Evolutionary conservation across 306 rosid genomes (phyloP).

Genomic region (Dalbergia oliveri): DNA sequence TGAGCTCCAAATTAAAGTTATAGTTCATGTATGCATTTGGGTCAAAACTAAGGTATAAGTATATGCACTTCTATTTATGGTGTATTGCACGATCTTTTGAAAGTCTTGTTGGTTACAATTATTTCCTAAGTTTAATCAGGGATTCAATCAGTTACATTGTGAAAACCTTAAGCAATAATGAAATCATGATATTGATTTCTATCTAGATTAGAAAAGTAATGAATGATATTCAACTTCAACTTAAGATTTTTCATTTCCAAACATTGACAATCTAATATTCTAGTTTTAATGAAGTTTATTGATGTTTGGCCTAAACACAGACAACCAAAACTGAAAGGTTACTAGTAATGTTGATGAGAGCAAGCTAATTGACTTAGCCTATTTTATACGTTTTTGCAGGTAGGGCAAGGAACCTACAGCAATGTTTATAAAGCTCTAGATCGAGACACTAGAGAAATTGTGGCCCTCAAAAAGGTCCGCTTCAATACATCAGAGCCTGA

Average conservation of each 20-base stretch:
- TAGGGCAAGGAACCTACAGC: conserved; percentile 99
- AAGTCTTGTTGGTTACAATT: conserved; percentile 11
- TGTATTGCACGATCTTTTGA: conserved; percentile 13
- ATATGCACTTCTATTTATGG: conserved; percentile 7
- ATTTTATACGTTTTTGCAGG: conserved; percentile 58
- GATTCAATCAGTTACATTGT: neutral
- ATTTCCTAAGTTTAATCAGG: conserved; percentile 1
- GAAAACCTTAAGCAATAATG: conserved; percentile 26
- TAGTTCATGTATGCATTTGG: conserved; percentile 11
- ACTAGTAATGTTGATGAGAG: conserved; percentile 16
- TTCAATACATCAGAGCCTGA: conserved; percentile 86
- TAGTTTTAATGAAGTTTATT: conserved; percentile 3
- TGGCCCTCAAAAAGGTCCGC: conserved; percentile 87
- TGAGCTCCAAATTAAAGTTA: conserved; percentile 7
- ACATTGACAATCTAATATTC: conserved; percentile 21
- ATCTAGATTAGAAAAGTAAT: conserved; percentile 11
- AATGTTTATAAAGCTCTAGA: conserved; percentile 95
- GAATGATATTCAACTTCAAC: neutral
- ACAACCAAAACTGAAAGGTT: conserved; percentile 16
- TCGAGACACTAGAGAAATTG: conserved; percentile 73
- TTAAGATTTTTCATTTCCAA: neutral
- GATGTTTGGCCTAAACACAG: neutral
- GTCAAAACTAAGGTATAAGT: conserved; percentile 4
- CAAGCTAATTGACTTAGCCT: conserved; percentile 13
- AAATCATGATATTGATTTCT: conserved; percentile 34